phyloP scores from a whole-genome alignment of 176 grass and related monocot species.

The Carex cristatella region DNA sequence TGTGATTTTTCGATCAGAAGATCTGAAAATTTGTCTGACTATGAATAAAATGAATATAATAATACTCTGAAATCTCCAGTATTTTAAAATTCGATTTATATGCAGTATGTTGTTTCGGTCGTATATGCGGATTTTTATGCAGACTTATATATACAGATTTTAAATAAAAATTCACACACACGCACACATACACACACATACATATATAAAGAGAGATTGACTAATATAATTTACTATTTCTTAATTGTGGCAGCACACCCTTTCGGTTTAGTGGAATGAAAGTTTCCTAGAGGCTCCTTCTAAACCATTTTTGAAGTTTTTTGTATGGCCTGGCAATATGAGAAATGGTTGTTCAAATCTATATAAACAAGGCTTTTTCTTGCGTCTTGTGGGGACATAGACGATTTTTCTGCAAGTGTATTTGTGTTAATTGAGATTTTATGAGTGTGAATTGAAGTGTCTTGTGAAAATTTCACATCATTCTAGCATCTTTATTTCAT shows the following conservation, averaged over 20 bases:
- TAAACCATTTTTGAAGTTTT: not conserved
- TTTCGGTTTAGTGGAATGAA: not conserved
- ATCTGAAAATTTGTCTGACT: too few relatives aligned
- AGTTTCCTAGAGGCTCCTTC: too few relatives aligned
- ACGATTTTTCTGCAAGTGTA: not conserved
- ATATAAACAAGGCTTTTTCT: not conserved
- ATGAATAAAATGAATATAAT: too few relatives aligned
- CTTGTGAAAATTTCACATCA: not conserved
- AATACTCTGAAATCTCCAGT: too few relatives aligned
- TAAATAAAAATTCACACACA: too few relatives aligned
- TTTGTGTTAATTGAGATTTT: not conserved
- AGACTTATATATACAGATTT: too few relatives aligned
- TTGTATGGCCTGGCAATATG: not conserved
- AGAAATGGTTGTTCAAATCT: not conserved
- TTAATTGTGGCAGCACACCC: conserved; percentile 7
- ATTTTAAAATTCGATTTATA: too few relatives aligned
- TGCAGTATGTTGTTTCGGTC: too few relatives aligned
- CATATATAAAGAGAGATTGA: too few relatives aligned
- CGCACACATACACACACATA: too few relatives aligned
- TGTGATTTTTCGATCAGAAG: too few relatives aligned
- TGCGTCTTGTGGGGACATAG: not conserved
- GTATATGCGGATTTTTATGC: too few relatives aligned
- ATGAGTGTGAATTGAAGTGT: not conserved
- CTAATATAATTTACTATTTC: not conserved
- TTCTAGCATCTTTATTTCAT: not conserved